These are phyloP conservation scores for Talaromyces nanjingensis DNA, from an alignment of 495 filamentous ascomycete species.

Conservation along the genomic window DNA sequence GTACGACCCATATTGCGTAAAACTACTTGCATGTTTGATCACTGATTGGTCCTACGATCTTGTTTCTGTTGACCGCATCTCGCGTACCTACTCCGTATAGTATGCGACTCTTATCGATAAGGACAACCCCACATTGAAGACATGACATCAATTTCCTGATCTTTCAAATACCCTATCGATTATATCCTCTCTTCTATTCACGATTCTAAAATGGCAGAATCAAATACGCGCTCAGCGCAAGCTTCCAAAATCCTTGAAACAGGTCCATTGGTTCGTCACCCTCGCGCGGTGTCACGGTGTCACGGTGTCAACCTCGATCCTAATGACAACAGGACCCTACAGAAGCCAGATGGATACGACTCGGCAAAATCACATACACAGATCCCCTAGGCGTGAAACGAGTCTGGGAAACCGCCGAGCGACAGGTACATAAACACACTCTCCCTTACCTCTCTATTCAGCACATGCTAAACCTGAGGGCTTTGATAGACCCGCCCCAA, in stretches of 20 bases:
- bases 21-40: too few relatives aligned
- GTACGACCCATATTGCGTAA: too few relatives aligned
- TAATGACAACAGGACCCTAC: constrained; percentile 26
- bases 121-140: neutral
- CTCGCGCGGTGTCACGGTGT: neutral
- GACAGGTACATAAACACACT: constrained; percentile 36
- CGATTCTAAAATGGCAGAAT: neutral
- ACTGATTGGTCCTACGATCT: too few relatives aligned
- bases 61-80: too few relatives aligned
- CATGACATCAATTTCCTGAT: neutral
- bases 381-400: constrained; percentile 63
- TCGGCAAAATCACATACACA: constrained; percentile 63
- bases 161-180: too few relatives aligned
- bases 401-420: constrained; percentile 78
- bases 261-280: constrained; percentile 37
- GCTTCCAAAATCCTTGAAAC: constrained; percentile 42
- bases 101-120: neutral
- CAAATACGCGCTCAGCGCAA: neutral
- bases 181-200: neutral
- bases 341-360: constrained; percentile 71
- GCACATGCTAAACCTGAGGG: neutral
- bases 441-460: neutral
- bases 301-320: neutral
- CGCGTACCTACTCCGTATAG: too few relatives aligned
- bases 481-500: constrained; percentile 53